Percentiles rank a stretch among this genome's conserved stretches.
Conservation (phyloP, 371 early-diverging fungal genomes). For the Syncephalastrum racemosum region DNA sequence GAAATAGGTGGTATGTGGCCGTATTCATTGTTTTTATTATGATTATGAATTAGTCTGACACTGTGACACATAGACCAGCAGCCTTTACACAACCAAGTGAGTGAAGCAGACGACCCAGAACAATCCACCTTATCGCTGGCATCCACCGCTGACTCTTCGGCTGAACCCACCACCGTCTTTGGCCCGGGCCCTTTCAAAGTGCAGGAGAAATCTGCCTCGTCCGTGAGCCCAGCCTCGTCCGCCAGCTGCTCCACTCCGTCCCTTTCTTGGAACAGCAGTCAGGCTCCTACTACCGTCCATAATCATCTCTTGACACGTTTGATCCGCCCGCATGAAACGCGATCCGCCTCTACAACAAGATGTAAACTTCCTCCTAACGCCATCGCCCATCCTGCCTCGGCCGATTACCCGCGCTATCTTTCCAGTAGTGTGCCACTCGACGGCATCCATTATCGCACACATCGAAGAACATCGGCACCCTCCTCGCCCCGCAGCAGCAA, state of each 20-base stretch:
- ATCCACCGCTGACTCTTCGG: neutral
- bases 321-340: conserved; percentile 5
- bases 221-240: conserved; percentile 28
- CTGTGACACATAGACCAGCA: no score
- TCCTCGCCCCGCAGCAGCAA: conserved; percentile 22
- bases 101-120: no score
- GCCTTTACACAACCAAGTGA: no score
- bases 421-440: conserved; percentile 40
- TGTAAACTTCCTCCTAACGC: neutral
- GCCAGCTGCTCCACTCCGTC: conserved; percentile 26
- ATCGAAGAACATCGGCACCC: conserved; percentile 21
- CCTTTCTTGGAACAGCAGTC: conserved; percentile 32
- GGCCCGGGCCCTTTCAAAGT: conserved; percentile 41
- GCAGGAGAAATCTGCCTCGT: conserved; percentile 35
- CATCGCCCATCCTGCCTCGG: conserved; percentile 1
- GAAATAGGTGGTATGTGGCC: neutral
- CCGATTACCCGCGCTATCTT: conserved; percentile 7
- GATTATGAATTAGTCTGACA: neutral
- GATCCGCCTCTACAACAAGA: neutral
- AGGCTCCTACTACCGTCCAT: conserved; percentile 19
- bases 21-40: neutral
- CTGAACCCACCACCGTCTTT: conserved; percentile 1
- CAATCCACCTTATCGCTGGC: no score
- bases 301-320: conserved; percentile 16
- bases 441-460: neutral